These are phyloP conservation scores for Hypoxylon sp. DNA, from an alignment of 2,329 filamentous ascomycete species.

Conservation along the genomic window DNA sequence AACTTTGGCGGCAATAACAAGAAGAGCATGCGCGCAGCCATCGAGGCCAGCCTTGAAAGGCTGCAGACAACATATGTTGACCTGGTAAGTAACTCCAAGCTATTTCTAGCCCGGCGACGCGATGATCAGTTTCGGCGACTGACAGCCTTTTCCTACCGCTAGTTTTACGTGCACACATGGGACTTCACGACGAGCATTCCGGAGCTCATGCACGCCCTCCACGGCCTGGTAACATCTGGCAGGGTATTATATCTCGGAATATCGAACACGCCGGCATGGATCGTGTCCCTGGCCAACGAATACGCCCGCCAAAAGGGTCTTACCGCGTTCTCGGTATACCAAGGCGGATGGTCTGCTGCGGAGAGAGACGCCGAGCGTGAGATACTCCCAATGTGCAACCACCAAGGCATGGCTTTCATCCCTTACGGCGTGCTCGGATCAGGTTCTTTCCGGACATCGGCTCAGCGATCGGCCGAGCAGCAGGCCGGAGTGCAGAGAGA, in stretches of 20 bases:
- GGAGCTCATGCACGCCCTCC: conserved; percentile 54
- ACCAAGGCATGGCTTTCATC: conserved; percentile 58
- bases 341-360: conserved; percentile 50
- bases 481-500: conserved; percentile 43
- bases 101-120: no score
- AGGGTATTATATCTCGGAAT: conserved; percentile 54
- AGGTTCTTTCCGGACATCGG: conserved; percentile 53
- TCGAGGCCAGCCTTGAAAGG: conserved; percentile 61
- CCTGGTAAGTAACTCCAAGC: conserved; percentile 34
- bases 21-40: conserved; percentile 64
- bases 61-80: conserved; percentile 66
- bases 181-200: conserved; percentile 52
- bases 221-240: conserved; percentile 52
- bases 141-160: neutral
- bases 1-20: conserved; percentile 65
- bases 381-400: conserved; percentile 53
- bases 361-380: conserved; percentile 51
- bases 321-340: conserved; percentile 51
- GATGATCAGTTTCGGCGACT: no score
- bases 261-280: conserved; percentile 52
- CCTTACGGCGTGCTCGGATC: conserved; percentile 66
- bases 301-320: conserved; percentile 49
- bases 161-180: conserved; percentile 55
- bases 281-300: conserved; percentile 50
- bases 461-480: neutral